Percentiles rank a stretch among this genome's conserved stretches.
phyloP scores from a whole-genome alignment of 2,329 filamentous ascomycete genomes.

The Microsporum audouinii region DNA sequence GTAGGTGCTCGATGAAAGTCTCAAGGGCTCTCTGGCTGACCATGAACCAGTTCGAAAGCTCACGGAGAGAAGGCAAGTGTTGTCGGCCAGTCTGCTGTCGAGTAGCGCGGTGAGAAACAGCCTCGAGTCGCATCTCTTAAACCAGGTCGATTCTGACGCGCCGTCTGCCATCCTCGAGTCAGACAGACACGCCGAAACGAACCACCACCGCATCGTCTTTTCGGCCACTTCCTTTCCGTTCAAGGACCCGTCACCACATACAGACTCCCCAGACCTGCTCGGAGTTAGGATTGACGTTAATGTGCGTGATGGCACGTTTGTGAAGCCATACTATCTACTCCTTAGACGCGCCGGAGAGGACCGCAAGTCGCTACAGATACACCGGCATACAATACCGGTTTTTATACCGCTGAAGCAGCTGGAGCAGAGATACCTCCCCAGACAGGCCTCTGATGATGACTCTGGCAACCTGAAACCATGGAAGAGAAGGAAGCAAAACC shows the following conservation, averaged over 20 bases:
- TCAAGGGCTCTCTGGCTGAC: conserved; percentile 4
- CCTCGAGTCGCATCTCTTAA: conserved; percentile 14
- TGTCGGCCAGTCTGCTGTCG: conserved; percentile 33
- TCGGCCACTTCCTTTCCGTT: conserved; percentile 37
- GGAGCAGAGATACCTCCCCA: conserved; percentile 27
- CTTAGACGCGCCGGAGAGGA: conserved; percentile 20
- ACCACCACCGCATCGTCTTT: conserved; percentile 36
- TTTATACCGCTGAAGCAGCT: conserved; percentile 33
- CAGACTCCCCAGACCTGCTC: conserved; percentile 23
- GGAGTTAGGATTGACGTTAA: conserved; percentile 35
- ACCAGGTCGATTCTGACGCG: conserved; percentile 18
- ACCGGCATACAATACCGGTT: conserved; percentile 36
- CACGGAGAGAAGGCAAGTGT: conserved; percentile 28
- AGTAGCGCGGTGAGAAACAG: conserved; percentile 27
- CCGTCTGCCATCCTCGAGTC: conserved; percentile 25
- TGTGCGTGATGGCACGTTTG: conserved; percentile 28
- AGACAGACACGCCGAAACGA: conserved; percentile 25
- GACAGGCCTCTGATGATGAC: conserved; percentile 14
- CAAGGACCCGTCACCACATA: conserved; percentile 31
- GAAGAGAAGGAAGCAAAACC: conserved; percentile 25
- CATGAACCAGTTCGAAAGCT: conserved; percentile 28
- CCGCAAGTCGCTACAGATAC: conserved; percentile 23
- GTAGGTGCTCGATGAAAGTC: conserved; percentile 18
- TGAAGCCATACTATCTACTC: conserved; percentile 35
- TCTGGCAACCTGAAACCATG: conserved; percentile 13